phyloP scores from a whole-genome alignment of 2,329 filamentous ascomycete genomes.

The Ascochyta clinopodiicola region DNA sequence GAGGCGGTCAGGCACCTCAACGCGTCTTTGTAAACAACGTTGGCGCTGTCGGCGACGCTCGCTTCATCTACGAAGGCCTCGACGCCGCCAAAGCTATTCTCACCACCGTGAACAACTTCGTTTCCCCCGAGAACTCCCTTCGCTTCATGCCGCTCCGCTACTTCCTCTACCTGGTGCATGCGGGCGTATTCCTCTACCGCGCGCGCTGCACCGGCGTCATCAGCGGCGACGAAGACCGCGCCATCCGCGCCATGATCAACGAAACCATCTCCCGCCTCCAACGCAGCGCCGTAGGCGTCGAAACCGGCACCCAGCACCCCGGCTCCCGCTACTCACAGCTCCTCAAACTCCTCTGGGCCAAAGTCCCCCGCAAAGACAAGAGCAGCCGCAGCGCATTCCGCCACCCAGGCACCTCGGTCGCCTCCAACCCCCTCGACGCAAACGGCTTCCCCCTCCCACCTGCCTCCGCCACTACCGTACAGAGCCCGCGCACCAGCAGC shows the following conservation, averaged over 20 bases:
- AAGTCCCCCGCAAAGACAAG: slow-evolving; percentile 49
- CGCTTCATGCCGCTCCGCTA: slow-evolving; percentile 58
- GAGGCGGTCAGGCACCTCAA: slow-evolving; percentile 32
- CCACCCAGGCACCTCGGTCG: slow-evolving; percentile 42
- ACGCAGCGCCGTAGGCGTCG: slow-evolving; percentile 49
- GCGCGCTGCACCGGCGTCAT: slow-evolving; percentile 57
- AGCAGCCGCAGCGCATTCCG: slow-evolving; percentile 30
- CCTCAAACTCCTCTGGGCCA: slow-evolving; percentile 57
- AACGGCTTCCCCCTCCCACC: slow-evolving; percentile 32
- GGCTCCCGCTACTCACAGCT: slow-evolving; percentile 56
- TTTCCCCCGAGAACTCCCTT: slow-evolving; percentile 55
- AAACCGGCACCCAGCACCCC: slow-evolving; percentile 52
- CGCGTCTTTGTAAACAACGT: slow-evolving; percentile 59
- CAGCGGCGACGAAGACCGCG: slow-evolving; percentile 55
- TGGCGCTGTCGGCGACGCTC: slow-evolving; percentile 55
- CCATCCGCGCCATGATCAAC: slow-evolving; percentile 55
- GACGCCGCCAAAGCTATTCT: slow-evolving; percentile 58
- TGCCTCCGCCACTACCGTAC: slow-evolving; percentile 17
- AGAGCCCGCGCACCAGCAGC: slow-evolving; percentile 48
- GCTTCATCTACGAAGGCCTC: slow-evolving; percentile 59
- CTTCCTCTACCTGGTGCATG: slow-evolving; percentile 58
- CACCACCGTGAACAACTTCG: slow-evolving; percentile 59
- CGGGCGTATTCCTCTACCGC: slow-evolving; percentile 57
- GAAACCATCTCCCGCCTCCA: slow-evolving; percentile 55
- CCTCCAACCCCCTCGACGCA: slow-evolving; percentile 35